A percentile compares a stretch with the other conserved stretches of the same genome.
phyloP scores from a whole-genome alignment of 352 stramenopile species.

The Globisporangium mamillatum region DNA sequence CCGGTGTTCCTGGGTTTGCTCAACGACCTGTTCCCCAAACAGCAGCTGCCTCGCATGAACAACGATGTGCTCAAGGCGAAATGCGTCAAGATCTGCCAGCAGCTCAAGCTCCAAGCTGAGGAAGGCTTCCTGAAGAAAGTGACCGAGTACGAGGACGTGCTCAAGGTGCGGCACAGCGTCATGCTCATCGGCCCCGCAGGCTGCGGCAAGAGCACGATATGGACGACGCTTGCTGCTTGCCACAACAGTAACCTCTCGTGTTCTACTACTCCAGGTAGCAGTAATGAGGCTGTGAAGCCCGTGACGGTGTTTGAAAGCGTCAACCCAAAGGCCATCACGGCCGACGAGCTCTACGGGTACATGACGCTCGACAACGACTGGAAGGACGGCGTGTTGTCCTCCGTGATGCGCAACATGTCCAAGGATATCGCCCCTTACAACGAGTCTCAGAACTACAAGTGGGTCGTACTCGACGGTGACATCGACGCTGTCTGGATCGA shows the following conservation, averaged over 20 bases:
- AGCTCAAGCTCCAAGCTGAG: constrained; percentile 89
- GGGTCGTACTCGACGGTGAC: constrained; percentile 92
- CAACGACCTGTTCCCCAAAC: constrained; percentile 90
- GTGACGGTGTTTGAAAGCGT: constrained; percentile 93
- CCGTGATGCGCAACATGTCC: constrained; percentile 97
- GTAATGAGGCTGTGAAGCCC: constrained; percentile 72
- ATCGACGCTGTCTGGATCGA: constrained; percentile 96
- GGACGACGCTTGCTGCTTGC: constrained; percentile 90
- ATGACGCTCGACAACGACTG: constrained; percentile 98
- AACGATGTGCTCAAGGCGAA: constrained; percentile 44
- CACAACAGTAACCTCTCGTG: constrained; percentile 35
- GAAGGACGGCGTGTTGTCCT: constrained; percentile 95
- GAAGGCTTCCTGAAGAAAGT: constrained; percentile 96
- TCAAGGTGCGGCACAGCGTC: constrained; percentile 94
- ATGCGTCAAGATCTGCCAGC: constrained; percentile 46
- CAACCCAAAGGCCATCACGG: constrained; percentile 94
- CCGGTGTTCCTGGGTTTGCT: constrained; percentile 94
- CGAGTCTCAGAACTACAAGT: constrained; percentile 84
- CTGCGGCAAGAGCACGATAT: constrained; percentile 95
- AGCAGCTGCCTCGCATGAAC: constrained; percentile 33
- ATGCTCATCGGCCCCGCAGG: constrained; percentile 95
- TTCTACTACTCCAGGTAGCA: neutral
- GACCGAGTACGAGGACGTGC: constrained; percentile 93
- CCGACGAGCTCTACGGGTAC: constrained; percentile 93
- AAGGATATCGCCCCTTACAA: constrained; percentile 89